Base-by-base conservation (phyloP, 257 asterid species). In the Mitragyna speciosa region DNA sequence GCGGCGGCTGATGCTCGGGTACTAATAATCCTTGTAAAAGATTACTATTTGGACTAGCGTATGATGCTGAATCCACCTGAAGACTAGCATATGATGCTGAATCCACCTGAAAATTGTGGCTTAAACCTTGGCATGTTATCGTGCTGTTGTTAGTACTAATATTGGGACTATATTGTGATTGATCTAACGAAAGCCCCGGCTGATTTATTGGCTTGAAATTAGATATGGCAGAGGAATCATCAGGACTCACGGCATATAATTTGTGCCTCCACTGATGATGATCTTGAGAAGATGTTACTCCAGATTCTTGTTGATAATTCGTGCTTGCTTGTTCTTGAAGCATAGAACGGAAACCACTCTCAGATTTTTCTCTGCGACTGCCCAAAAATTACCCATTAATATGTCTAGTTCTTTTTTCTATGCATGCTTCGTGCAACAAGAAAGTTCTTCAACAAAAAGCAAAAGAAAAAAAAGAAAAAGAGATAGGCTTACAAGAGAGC, bases 221-320 rank as follows among this genome's bases (percentile, higher is more conserved):
- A 12, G 80, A 76, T 9, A 75, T 72, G 9, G 73, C 83, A 0
- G 91, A 84, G 0, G 96, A 82, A 39, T 85, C 87, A 26, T 83
- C 85, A 48, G 85, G 59, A 75, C 70, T 84, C 1, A 76, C 86
- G 16, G 80, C 67, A 84, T 82, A 87, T 77, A 84, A 14, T 48
- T 87, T 84, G 16, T 88, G 88, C 63, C 93, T 80, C 95, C 93
- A 89, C 31, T 88, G 90, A 4, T 87, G 90, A 4, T 87, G 91
- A 5, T 92, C 91, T 26, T 89, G 92, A 8, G n/a, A n/a, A n/a
- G 85, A 63, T 12, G 86, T 73, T 41, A 45, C 69, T 14, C 73
- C 83, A 5, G 88, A 75, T 66, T 87, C 91, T 82, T 88, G 91
- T 63, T 86, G 93, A 70, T 79, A 92, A 80, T 81, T 84, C 82